These are phyloP conservation scores for Candida fluviatilis DNA, from an alignment of 805 yeast genomes.

Conservation along the genomic window DNA sequence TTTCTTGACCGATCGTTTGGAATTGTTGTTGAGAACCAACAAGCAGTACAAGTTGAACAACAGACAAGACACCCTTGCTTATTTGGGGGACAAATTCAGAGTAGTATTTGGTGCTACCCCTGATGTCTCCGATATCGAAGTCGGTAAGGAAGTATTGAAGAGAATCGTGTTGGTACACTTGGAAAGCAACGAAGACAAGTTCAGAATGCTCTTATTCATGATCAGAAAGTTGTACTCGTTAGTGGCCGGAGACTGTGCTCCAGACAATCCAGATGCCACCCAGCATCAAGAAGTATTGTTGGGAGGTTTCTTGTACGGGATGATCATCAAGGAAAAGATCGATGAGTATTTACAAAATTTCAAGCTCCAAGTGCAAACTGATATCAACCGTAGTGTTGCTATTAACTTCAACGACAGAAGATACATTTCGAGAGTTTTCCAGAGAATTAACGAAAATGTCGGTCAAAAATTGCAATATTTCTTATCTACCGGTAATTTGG, in stretches of 20 bases:
- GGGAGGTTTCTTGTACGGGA: conserved; percentile 95
- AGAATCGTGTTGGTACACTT: conserved; percentile 90
- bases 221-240: conserved; percentile 89
- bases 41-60: conserved; percentile 76
- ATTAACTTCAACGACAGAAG: conserved; percentile 81
- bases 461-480: conserved; percentile 94
- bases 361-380: conserved; percentile 69
- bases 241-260: conserved; percentile 94
- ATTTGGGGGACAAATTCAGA: conserved; percentile 93
- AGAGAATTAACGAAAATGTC: conserved; percentile 83
- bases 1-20: conserved; percentile 96
- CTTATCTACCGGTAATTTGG: conserved; percentile 93
- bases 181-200: conserved; percentile 70
- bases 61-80: conserved; percentile 85
- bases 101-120: conserved; percentile 87
- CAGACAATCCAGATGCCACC: conserved; percentile 98
- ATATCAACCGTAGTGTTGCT: conserved; percentile 73
- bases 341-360: conserved; percentile 85
- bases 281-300: conserved; percentile 96
- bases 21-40: conserved; percentile 82
- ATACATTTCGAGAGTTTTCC: conserved; percentile 75
- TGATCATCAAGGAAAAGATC: conserved; percentile 93
- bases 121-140: conserved; percentile 84
- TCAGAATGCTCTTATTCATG: conserved; percentile 86
- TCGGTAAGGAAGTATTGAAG: conserved; percentile 77